phyloP scores from a whole-genome alignment of 192 early-diverging fungal species.

The Gryganskiella cystojenkinii region DNA sequence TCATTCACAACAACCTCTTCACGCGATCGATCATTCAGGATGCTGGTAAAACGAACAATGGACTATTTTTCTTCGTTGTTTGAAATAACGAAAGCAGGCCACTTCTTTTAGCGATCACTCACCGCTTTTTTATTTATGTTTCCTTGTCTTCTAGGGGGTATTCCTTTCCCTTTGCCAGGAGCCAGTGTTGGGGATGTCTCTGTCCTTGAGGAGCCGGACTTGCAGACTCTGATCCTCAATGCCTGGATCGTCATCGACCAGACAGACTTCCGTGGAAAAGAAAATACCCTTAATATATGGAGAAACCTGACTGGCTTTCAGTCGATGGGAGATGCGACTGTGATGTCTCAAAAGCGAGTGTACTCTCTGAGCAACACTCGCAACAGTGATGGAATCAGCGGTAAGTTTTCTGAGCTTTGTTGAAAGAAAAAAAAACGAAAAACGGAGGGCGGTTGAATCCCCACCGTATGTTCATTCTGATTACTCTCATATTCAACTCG shows the following conservation, averaged over 20 bases:
- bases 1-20: slow-evolving; percentile 35
- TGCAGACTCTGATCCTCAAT: slow-evolving; percentile 26
- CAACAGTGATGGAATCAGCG: slow-evolving; percentile 5
- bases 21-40: slow-evolving; percentile 50
- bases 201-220: not conserved
- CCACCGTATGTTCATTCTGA: too few relatives aligned
- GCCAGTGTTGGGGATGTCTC: not conserved
- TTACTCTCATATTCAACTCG: not conserved
- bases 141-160: slow-evolving; percentile 11
- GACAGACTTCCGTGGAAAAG: slow-evolving; percentile 1
- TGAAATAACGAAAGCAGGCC: not conserved
- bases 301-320: slow-evolving; percentile 5
- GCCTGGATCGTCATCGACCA: slow-evolving; percentile 35
- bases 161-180: slow-evolving; percentile 29
- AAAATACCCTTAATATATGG: not conserved
- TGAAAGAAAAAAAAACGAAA: slow-evolving; percentile 6
- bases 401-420: slow-evolving; percentile 5
- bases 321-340: not conserved
- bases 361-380: slow-evolving; percentile 19
- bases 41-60: too few relatives aligned
- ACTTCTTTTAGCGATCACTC: not conserved
- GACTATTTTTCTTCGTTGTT: not conserved
- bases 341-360: not conserved
- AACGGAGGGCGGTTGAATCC: too few relatives aligned
- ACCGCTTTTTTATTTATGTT: not conserved